These are phyloP conservation scores for Sporisorium exsertum DNA, from an alignment of 1,284 basidiomycete species.

Conservation along the genomic window DNA sequence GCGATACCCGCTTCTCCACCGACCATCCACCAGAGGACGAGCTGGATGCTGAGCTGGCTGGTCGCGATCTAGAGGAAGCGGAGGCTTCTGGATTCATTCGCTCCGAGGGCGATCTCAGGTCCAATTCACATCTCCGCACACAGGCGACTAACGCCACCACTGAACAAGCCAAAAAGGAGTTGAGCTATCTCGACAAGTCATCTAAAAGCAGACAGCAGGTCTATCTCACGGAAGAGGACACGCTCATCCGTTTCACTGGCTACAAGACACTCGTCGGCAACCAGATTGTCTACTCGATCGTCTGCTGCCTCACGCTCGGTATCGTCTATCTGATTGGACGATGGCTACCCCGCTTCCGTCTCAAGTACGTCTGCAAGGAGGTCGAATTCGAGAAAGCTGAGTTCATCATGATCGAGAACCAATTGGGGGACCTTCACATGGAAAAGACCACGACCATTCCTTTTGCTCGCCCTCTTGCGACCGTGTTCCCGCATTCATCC, in stretches of 20 bases:
- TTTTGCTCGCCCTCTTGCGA: slow-evolving; percentile 63
- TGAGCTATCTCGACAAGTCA: slow-evolving; percentile 63
- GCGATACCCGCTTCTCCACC: slow-evolving; percentile 55
- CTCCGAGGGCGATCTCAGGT: slow-evolving; percentile 32
- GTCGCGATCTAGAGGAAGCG: slow-evolving; percentile 32
- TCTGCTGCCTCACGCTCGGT: slow-evolving; percentile 81
- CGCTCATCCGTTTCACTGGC: slow-evolving; percentile 88
- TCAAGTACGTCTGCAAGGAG: slow-evolving; percentile 86
- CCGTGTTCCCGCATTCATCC: slow-evolving; percentile 66
- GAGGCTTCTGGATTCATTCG: slow-evolving; percentile 47
- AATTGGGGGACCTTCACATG: slow-evolving; percentile 67
- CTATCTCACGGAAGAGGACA: slow-evolving; percentile 90
- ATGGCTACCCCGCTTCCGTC: slow-evolving; percentile 92
- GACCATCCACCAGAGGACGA: slow-evolving; percentile 62
- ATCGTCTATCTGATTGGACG: slow-evolving; percentile 84
- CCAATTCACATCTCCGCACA: slow-evolving; percentile 9
- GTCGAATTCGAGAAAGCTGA: slow-evolving; percentile 82
- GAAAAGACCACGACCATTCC: slow-evolving; percentile 57
- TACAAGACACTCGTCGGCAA: slow-evolving; percentile 80
- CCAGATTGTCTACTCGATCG: slow-evolving; percentile 78
- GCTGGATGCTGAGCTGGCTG: slow-evolving; percentile 59
- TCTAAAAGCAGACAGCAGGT: slow-evolving; percentile 78
- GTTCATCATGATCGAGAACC: slow-evolving; percentile 83
- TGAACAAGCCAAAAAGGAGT: slow-evolving; percentile 25
- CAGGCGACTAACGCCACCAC: slow-evolving; percentile 1